A percentile compares a stretch with the other conserved stretches of the same genome.
These are phyloP conservation scores for Bipolaris cookei DNA, from an alignment of 2,329 filamentous ascomycete species.

Conservation along the genomic window DNA sequence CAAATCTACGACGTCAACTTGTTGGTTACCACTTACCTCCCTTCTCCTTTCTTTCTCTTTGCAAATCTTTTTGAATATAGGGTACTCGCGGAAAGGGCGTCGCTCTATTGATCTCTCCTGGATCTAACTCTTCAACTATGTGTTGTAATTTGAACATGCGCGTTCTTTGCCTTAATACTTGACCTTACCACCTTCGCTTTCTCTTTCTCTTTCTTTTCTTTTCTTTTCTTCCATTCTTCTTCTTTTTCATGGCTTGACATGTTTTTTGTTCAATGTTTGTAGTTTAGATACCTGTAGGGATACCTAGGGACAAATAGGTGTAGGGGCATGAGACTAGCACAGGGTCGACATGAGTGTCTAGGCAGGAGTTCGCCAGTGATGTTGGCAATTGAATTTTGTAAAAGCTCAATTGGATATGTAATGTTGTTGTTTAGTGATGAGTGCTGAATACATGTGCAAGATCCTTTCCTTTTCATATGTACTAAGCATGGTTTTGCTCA, in stretches of 20 bases:
- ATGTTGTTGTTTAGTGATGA: neutral
- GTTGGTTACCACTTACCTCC: neutral
- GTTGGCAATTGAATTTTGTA: slow-evolving; percentile 9
- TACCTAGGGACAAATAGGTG: slow-evolving; percentile 15
- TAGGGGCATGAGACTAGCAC: slow-evolving; percentile 13
- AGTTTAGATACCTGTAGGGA: slow-evolving; percentile 37
- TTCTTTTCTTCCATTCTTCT: slow-evolving; percentile 7
- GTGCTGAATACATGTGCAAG: neutral
- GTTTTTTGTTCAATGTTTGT: slow-evolving; percentile 15
- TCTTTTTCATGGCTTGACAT: slow-evolving; percentile 2
- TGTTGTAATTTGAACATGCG: slow-evolving; percentile 32
- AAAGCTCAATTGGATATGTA: neutral
- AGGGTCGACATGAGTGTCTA: slow-evolving; percentile 10
- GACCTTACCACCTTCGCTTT: slow-evolving; percentile 30
- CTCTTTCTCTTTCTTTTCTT: slow-evolving; percentile 4
- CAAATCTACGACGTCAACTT: slow-evolving; percentile 3
- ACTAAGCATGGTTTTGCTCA: too few relatives aligned
- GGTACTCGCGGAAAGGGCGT: slow-evolving; percentile 12
- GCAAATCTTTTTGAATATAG: slow-evolving; percentile 7
- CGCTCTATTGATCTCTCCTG: slow-evolving; percentile 22
- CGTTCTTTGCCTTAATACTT: slow-evolving; percentile 23
- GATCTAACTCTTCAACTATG: slow-evolving; percentile 21
- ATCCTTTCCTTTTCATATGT: too few relatives aligned
- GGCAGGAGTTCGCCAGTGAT: slow-evolving; percentile 9
- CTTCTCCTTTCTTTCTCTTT: slow-evolving; percentile 10